Conservation (phyloP, 2,329 filamentous ascomycete genomes). For the Gliomastix tumulicola region DNA sequence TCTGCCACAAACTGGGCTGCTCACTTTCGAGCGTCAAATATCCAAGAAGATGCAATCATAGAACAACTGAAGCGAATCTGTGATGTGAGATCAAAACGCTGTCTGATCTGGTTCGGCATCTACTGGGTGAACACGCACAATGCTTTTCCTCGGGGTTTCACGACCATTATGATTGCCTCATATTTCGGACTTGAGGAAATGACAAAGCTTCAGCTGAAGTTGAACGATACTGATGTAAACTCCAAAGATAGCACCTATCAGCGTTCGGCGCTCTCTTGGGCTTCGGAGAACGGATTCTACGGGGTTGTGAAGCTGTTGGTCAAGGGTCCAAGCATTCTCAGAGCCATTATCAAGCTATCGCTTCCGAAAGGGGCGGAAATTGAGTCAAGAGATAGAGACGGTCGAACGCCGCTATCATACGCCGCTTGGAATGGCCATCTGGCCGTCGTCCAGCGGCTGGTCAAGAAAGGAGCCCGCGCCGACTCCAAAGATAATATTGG, state of each 20-base stretch:
- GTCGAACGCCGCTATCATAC: constrained; percentile 8
- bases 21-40: not conserved
- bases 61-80: not conserved
- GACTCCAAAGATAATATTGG: constrained; percentile 9
- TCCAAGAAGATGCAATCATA: not conserved
- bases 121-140: not conserved
- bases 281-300: constrained; percentile 1
- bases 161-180: constrained; percentile 2
- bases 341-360: constrained; percentile 2
- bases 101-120: not conserved
- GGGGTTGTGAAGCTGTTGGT: constrained; percentile 1
- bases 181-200: constrained; percentile 1
- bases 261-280: constrained; percentile 2
- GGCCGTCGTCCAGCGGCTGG: constrained; percentile 3
- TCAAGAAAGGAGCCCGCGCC: constrained; percentile 9
- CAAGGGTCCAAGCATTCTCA: not conserved
- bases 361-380: constrained; percentile 10
- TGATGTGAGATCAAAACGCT: not conserved
- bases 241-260: not conserved
- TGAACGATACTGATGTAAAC: not conserved
- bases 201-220: not conserved
- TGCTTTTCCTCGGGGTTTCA: not conserved
- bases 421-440: constrained; percentile 3
- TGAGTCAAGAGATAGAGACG: constrained; percentile 8
- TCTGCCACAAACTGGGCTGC: not conserved